Conservation (phyloP, 306 rosid genomes). For the Castanopsis chinensis region DNA sequence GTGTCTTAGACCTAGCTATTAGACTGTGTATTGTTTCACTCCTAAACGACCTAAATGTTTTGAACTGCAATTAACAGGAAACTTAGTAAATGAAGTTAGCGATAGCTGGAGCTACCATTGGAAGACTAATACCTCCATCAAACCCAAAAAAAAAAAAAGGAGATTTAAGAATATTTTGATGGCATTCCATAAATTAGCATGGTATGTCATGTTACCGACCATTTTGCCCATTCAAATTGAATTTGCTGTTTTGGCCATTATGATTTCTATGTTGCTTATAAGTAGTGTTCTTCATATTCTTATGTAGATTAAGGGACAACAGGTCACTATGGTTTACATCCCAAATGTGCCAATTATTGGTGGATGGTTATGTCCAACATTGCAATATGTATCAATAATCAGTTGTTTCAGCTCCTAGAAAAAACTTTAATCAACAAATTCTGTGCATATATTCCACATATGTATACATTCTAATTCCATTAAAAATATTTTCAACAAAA, state of each 20-base stretch:
- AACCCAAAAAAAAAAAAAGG: neutral
- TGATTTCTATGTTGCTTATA: neutral
- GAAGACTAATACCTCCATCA: too few relatives aligned
- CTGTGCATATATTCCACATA: neutral
- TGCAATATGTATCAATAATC: neutral
- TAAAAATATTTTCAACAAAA: neutral
- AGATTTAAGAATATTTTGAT: neutral
- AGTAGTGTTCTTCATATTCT: neutral
- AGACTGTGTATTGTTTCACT: too few relatives aligned
- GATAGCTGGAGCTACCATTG: neutral
- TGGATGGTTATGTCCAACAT: neutral
- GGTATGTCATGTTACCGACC: neutral
- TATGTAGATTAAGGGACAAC: neutral
- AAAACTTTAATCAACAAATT: neutral
- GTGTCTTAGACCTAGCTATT: too few relatives aligned
- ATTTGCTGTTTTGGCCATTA: neutral
- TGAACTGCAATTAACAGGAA: neutral
- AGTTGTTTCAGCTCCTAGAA: neutral
- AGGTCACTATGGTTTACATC: neutral
- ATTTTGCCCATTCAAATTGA: neutral
- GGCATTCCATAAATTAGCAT: neutral
- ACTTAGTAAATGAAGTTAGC: neutral
- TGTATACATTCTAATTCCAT: slow-evolving; percentile 1
- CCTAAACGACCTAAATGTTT: neutral
- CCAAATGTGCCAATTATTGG: neutral